Conservation (phyloP, 2,329 filamentous ascomycete species). For the Pleurostoma richardsiae region DNA sequence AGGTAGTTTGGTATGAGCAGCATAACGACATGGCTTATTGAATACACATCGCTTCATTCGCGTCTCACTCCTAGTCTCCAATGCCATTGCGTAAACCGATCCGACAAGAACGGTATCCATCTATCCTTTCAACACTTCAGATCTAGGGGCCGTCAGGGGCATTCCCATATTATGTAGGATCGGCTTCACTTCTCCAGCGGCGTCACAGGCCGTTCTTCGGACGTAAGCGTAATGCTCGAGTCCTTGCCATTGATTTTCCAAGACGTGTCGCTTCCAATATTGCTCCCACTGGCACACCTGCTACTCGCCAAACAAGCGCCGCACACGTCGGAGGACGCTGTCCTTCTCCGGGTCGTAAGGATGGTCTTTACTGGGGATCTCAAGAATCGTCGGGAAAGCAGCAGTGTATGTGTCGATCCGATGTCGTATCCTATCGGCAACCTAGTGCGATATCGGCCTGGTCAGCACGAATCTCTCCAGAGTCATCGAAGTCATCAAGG, state of each 20-base stretch:
- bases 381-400: slow-evolving; percentile 91
- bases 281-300: background rate
- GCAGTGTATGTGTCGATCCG: slow-evolving; percentile 88
- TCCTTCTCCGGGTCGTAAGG: slow-evolving; percentile 99
- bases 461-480: background rate
- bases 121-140: too few relatives aligned
- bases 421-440: slow-evolving; percentile 90
- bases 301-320: slow-evolving; percentile 64
- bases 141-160: too few relatives aligned
- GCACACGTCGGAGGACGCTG: slow-evolving; percentile 86
- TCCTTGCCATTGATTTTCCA: background rate
- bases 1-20: too few relatives aligned
- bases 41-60: too few relatives aligned
- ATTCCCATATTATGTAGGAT: too few relatives aligned
- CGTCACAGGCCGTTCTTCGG: background rate
- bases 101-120: too few relatives aligned
- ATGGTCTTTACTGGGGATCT: slow-evolving; percentile 98
- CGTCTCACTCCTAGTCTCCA: too few relatives aligned
- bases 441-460: slow-evolving; percentile 41
- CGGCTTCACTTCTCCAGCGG: too few relatives aligned
- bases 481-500: background rate
- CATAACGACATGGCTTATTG: too few relatives aligned
- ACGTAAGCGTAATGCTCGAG: too few relatives aligned
- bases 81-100: too few relatives aligned
- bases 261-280: background rate